These are phyloP conservation scores for Microbotryomycetes sp. DNA, from an alignment of 1,284 basidiomycete genomes.

Conservation along the genomic window DNA sequence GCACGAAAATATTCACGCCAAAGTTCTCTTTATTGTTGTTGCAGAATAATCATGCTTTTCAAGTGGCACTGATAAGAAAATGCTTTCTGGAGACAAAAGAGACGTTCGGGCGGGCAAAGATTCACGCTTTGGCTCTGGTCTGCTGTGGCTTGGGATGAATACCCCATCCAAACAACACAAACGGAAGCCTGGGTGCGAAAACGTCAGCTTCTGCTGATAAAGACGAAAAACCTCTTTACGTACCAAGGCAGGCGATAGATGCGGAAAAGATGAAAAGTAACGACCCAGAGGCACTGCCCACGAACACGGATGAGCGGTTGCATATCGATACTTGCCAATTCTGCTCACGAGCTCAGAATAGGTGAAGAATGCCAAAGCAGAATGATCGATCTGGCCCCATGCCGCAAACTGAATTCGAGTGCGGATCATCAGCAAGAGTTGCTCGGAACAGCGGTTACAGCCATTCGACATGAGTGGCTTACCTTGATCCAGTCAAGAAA, in stretches of 20 bases:
- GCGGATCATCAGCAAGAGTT: background rate
- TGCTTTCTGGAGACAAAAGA: too few relatives aligned
- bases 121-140: background rate
- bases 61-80: too few relatives aligned
- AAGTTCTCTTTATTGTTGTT: background rate
- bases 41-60: background rate
- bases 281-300: slow-evolving; percentile 11
- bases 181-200: slow-evolving; percentile 5
- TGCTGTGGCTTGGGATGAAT: background rate
- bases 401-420: background rate
- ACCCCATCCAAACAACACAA: slow-evolving; percentile 23
- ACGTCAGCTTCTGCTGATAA: background rate
- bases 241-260: slow-evolving; percentile 15
- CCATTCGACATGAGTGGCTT: background rate
- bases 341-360: background rate
- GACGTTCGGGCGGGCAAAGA: too few relatives aligned
- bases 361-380: slow-evolving; percentile 18
- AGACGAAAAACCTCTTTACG: background rate
- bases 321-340: background rate
- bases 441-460: background rate
- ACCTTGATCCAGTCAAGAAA: slow-evolving; percentile 52
- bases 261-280: slow-evolving; percentile 20
- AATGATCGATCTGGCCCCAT: slow-evolving; percentile 1
- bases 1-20: background rate
- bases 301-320: slow-evolving; percentile 6